Base-by-base conservation (phyloP, 768 basidiomycete genomes). In the Dictyophora rubrovolvata region DNA sequence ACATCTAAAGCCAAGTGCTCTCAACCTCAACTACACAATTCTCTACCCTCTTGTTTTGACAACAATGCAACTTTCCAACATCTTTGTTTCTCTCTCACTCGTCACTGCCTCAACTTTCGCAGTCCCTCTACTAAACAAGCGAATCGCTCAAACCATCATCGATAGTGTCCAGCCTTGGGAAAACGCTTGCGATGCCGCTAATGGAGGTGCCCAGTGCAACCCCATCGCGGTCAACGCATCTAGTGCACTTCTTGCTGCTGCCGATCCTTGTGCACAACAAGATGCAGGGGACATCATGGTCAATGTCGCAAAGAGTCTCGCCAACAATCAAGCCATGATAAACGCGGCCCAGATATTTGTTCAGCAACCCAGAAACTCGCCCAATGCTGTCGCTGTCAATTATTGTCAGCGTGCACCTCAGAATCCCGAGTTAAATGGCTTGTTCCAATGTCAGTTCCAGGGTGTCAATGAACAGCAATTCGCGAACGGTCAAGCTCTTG, bases 361-460 rank as follows among this genome's bases (percentile, higher is more conserved):
- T 5, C 81, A 83, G 68, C 82, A 83, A 69, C 77, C 82, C 0
- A 75, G 81, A 48, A 82, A 83, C 66, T 72, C 79, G 22, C 76
- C 77, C 11, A 70, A 72, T n/a, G 62, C 69, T 52, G 72, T 79
- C 57, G 73, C 73, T 35, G 72, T 80, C 1, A 78, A 69, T 0
- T 83, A 82, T 69, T 84, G 82, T 68, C 75, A 82, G 62, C 63
- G 70, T n/a, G 74, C 80, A 0, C 80, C 80, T 17, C 68, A 67
- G 60, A 82, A 83, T 62, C 23, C 70, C 0, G 79, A 83, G 66
- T 74, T 84, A 11, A 71, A 75, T 52, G 80, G 81, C 9, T 70
- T 79, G 33, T 82, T 78, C 71, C 81, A 82, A 64, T 83, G 80
- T 65, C 83, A 84, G 67, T 82, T 77, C 69, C 68, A 73, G 62